Evolutionary conservation across 768 basidiomycete genomes (phyloP), one percentile per base, ranked within the genome.

Genomic region (Pseudohyphozyma bogoriensis): DNA sequence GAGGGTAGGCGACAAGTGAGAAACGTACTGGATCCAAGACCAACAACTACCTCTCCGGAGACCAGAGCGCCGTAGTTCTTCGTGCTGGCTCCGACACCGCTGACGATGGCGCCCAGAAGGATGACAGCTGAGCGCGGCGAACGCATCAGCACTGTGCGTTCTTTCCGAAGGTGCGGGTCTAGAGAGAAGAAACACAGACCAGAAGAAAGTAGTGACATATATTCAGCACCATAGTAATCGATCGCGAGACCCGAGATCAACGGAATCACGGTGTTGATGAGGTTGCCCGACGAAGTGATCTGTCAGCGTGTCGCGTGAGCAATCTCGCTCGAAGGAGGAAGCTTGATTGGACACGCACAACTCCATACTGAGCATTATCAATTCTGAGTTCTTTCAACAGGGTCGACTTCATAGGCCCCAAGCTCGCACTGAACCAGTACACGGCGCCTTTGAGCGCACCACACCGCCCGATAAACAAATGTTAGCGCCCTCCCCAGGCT

Each of bases 261-360:
- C 2, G 62, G 62, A 13, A 63, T 22, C 37, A 63, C 33, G 1
- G 62, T 63, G 47, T 63, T 63, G 56, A 63, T 51, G n/a, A 63
- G 53, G 8, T 20, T 26, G 33, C 46, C 47, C 4, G 56, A 52
- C 20, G 56, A 54, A 16, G 51, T 40, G 46, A 63, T 40, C 61
- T 62, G 51, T n/a, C 37, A 26, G n/a, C 18, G 24, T 26, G 3
- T n/a, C 22, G 22, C 28, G n/a, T 24, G 45, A 22, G 45, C 10
- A 12, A 46, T n/a, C n/a, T 46, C 12, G n/a, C 12, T 6, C 10
- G 49, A 32, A 50, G 29, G 49, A 8, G 6, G 29, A 20, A n/a
- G 31, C 18, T 1, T 2, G n/a, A n/a, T n/a, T n/a, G n/a, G n/a
- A n/a, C 16, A 39, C 60, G 28, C 45, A 54, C 60, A 9, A 26